These are phyloP conservation scores for Pyricularia pennisetigena DNA, from an alignment of 2,329 filamentous ascomycete genomes.

Conservation along the genomic window DNA sequence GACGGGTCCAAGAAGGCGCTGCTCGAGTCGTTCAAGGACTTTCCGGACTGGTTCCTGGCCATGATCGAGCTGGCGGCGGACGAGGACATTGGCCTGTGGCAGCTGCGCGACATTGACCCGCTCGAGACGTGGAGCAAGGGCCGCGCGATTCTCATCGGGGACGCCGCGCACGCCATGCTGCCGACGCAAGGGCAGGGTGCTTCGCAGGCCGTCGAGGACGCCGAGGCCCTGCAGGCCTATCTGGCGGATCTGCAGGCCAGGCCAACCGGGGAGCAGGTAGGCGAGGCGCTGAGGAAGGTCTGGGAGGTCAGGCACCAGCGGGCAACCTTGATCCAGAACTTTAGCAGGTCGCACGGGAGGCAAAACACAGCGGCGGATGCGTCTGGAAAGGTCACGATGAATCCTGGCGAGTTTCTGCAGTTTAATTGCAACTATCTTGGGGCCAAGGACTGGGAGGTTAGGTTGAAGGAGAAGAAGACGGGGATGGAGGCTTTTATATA, in stretches of 20 bases:
- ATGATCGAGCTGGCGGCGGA: conserved; percentile 20
- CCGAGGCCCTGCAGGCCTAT: conserved; percentile 22
- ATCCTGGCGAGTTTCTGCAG: not conserved
- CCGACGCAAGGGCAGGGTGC: conserved; percentile 32
- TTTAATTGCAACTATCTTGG: not conserved
- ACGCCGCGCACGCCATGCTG: conserved; percentile 17
- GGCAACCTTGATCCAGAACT: not conserved
- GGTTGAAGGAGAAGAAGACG: not conserved
- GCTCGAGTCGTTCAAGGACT: conserved; percentile 27
- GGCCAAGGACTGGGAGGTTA: not conserved
- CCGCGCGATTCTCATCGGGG: conserved; percentile 13
- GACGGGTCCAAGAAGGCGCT: conserved; percentile 17
- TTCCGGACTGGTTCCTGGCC: conserved; percentile 27
- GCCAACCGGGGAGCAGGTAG: not conserved
- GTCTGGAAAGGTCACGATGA: not conserved
- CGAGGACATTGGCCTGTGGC: conserved; percentile 27
- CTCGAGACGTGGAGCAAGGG: conserved; percentile 24
- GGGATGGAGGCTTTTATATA: not conserved
- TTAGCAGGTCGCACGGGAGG: not conserved
- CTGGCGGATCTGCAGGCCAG: not conserved
- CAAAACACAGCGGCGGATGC: not conserved
- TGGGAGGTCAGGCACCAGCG: conserved; percentile 1
- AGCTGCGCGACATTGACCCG: conserved; percentile 31
- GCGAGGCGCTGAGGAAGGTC: not conserved
- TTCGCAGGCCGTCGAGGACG: conserved; percentile 30